These are phyloP conservation scores for Trematosphaeria pertusa DNA, from an alignment of 2,329 filamentous ascomycete species.

Conservation along the genomic window DNA sequence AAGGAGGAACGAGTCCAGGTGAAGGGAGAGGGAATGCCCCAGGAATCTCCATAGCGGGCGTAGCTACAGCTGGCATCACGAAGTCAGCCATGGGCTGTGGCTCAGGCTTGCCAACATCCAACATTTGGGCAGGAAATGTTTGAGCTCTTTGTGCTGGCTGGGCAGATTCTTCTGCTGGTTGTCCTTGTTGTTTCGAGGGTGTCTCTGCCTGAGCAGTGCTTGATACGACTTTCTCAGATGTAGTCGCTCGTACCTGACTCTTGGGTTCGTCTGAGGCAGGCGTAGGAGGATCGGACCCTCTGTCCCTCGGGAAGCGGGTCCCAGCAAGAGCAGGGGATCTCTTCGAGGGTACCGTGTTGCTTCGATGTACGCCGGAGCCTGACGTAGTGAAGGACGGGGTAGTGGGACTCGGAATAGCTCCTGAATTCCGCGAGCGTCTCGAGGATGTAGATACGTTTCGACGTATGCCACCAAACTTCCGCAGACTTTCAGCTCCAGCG, in stretches of 20 bases:
- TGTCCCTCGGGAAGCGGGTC: constrained; percentile 44
- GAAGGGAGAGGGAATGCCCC: constrained; percentile 68
- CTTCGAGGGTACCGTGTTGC: constrained; percentile 94
- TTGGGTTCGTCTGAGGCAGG: constrained; percentile 47
- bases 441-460: constrained; percentile 94
- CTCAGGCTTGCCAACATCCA: constrained; percentile 32
- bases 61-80: constrained; percentile 33
- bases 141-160: constrained; percentile 20
- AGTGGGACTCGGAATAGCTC: constrained; percentile 70
- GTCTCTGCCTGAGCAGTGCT: constrained; percentile 16
- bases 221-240: constrained; percentile 18
- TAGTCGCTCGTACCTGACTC: constrained; percentile 24
- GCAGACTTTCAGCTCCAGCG: constrained; percentile 84
- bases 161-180: constrained; percentile 12
- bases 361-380: constrained; percentile 69
- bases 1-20: constrained; percentile 49
- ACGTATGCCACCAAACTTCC: constrained; percentile 78
- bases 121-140: constrained; percentile 30
- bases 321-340: constrained; percentile 73
- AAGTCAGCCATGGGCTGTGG: constrained; percentile 24
- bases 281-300: constrained; percentile 61
- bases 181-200: constrained; percentile 12
- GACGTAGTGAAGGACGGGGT: constrained; percentile 47
- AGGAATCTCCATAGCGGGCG: constrained; percentile 48
- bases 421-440: constrained; percentile 79